These are phyloP conservation scores for Termitomyces sp. DNA, from an alignment of 768 basidiomycete genomes.

Conservation along the genomic window DNA sequence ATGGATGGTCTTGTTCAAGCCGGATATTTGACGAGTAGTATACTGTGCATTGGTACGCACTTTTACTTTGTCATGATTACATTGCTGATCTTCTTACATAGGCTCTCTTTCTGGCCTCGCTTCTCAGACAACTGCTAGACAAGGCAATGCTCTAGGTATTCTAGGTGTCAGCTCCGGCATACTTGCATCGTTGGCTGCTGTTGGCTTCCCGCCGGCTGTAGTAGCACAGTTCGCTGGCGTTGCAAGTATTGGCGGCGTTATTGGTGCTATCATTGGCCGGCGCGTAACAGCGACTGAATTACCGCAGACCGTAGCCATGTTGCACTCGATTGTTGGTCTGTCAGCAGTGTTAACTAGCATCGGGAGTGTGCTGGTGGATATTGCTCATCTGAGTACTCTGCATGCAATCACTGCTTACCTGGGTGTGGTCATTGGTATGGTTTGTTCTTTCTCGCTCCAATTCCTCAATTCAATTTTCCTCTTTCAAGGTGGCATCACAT, in stretches of 20 bases:
- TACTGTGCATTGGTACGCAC: conserved; percentile 75
- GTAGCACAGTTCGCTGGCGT: conserved; percentile 78
- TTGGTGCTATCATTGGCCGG: conserved; percentile 74
- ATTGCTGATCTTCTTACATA: conserved; percentile 24
- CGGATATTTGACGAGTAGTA: conserved; percentile 79
- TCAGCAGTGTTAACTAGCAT: conserved; percentile 88
- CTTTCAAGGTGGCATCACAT: conserved; percentile 70
- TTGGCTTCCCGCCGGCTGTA: conserved; percentile 75
- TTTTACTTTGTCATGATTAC: not conserved
- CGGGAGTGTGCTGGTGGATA: conserved; percentile 73
- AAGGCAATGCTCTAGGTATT: conserved; percentile 88
- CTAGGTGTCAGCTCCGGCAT: conserved; percentile 83
- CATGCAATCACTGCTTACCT: conserved; percentile 86
- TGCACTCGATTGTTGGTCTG: conserved; percentile 88
- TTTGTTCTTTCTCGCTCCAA: conserved; percentile 5
- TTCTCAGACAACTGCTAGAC: conserved; percentile 79
- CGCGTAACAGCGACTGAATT: conserved; percentile 87
- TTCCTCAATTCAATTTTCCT: conserved; percentile 1
- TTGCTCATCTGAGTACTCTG: conserved; percentile 64
- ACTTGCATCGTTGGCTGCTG: conserved; percentile 76
- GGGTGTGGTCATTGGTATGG: conserved; percentile 75
- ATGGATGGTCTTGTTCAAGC: conserved; percentile 87
- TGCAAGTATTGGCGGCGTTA: conserved; percentile 67
- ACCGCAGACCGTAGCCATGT: conserved; percentile 74
- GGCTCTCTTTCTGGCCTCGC: conserved; percentile 78